Base-by-base conservation (phyloP, 225 moss, liverwort and hornwort genomes). In the Lunularia cruciata region DNA sequence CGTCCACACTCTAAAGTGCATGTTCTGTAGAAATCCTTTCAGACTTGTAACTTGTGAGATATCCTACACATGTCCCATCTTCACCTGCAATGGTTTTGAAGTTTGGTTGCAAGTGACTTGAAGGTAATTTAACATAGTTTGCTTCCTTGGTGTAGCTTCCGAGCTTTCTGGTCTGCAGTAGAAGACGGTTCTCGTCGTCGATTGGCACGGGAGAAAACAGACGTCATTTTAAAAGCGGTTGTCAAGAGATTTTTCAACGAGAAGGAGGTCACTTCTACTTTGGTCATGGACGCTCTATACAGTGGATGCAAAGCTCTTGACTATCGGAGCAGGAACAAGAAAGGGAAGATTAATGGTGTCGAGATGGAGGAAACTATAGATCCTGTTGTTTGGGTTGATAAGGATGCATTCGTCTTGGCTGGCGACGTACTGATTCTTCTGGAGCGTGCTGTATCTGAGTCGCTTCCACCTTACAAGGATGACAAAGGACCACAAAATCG, bases 281-380 rank as follows among this genome's bases (percentile, higher is more conserved):
- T 98, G 76, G 98, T 98, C 33, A 98, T 98, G 98, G 98, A 98
- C 76, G 92, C 98, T n/a, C 91, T 98, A 27, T 98, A 98, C 64
- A 98, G 98, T 78, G 98, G 98, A 40, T 98, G 98, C 68, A 93
- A 89, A 81, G 91, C 98, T 46, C 85, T 98, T 33, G 98, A 98
- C 76, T 98, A 98, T 59, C 86, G 88, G 65, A 98, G 93, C 70
- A 85, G 89, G 68, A 98, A 93, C 33, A 98, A 93, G 86, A 98
- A 93, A 78, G 91, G 91, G 47, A 98, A 93, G 73, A 86, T 88
- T 33, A 93, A 87, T 67, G 98, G 98, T 47, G 93, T 91, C 69
- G 91, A 92, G 68, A 70, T 89, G 84, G 98, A 98, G 70, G 98
- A 98, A 75, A 76, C 86, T 3, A 73, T 89, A 43, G 86, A 86